Conservation (phyloP, 2,329 filamentous ascomycete species). For the Alternaria ethzedia region DNA sequence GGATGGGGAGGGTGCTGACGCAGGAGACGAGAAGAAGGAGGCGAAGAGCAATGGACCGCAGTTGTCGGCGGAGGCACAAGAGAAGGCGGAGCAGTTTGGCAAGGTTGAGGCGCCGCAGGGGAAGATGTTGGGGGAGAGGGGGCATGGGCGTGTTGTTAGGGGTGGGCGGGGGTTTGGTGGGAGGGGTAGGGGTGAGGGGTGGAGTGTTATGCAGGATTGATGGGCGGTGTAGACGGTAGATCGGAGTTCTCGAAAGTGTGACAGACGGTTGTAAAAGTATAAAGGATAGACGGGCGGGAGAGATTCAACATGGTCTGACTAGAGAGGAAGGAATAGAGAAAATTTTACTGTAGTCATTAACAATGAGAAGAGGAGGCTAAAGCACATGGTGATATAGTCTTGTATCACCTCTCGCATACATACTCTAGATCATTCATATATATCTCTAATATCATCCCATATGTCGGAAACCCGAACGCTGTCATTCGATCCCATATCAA, state of each 20-base stretch:
- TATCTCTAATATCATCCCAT: background rate
- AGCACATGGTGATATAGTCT: background rate
- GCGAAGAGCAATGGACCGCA: background rate
- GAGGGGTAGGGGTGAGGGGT: constrained; percentile 18
- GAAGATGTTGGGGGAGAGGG: constrained; percentile 34
- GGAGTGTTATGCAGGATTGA: constrained; percentile 29
- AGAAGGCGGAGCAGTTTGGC: constrained; percentile 4
- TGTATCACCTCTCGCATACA: background rate
- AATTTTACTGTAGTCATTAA: background rate
- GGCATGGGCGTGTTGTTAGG: constrained; percentile 37
- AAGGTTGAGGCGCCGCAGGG: constrained; percentile 20
- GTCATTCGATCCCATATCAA: background rate
- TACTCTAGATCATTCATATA: background rate
- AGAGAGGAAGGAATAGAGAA: background rate
- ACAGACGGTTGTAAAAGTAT: background rate
- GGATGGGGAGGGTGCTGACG: background rate
- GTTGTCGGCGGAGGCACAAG: background rate
- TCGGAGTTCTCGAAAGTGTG: background rate
- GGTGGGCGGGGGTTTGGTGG: constrained; percentile 7
- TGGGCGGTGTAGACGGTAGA: background rate
- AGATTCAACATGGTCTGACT: background rate
- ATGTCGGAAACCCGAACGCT: background rate
- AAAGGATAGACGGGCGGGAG: background rate
- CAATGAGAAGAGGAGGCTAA: background rate
- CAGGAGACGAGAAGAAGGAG: background rate